Base-by-base conservation (phyloP, 305 asterid genomes). In the Rubia balearica region DNA sequence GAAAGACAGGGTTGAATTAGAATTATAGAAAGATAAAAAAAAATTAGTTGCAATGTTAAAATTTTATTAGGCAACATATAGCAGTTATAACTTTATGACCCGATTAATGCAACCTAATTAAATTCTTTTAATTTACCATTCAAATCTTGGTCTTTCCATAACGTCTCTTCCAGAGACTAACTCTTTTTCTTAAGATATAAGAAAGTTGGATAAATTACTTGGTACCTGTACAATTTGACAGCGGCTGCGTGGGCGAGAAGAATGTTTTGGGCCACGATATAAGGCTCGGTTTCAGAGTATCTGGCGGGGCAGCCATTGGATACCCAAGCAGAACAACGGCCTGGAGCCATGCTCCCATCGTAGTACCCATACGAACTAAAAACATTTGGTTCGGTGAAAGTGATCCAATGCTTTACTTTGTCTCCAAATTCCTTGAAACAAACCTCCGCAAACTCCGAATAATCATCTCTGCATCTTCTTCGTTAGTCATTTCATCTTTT, bases 331-430 rank as follows among this genome's bases (percentile, higher is more conserved):
- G 89, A 81, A 63, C 90, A 87, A 48, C 84, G 86, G 3, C 87
- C 89, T 7, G 90, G 93, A 7, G 86, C 74, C 4, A 41, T 9
- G 0, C 93, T 90, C 0, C 73, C 59, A 19, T 65, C 79, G 16
- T 87, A 87, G 21, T n/a, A n/a, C 93, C 93, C 19, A 79, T 83
- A 2, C 72, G 3, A 6, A 74, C 60, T n/a, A 73, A 77, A 76
- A 43, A 84, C 61, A 38, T 82, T 79, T 11, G 67, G 84, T 72
- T 87, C 93, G 53, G 12, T 48, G 13, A 48, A 48, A 48, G 53
- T 48, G n/a, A 48, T 48, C 53, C 53, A 48, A 6, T 48, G 14
- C 16, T 48, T 48, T 0, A 48, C 53, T 48, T n/a, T 48, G 3
- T 48, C 53, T 48, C 53, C 53, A 0, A 48, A 48, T 48, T 48